These are phyloP conservation scores for Ophiocordyceps sinensis DNA, from an alignment of 2,329 filamentous ascomycete genomes.

Conservation along the genomic window DNA sequence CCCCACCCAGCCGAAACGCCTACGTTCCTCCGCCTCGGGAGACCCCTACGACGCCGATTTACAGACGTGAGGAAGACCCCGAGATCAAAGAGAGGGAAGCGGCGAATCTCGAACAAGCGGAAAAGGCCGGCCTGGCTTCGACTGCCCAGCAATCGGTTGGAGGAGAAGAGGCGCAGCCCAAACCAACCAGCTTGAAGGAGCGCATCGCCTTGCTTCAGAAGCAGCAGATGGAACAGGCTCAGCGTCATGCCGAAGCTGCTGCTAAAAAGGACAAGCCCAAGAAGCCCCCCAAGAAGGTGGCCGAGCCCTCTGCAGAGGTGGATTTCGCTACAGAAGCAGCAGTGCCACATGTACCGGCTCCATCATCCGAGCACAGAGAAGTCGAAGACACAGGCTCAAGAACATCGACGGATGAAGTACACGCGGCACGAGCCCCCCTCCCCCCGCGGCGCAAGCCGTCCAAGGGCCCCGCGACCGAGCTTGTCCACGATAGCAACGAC, in stretches of 20 bases:
- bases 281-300: constrained; percentile 53
- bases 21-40: constrained; percentile 70
- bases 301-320: constrained; percentile 26
- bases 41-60: constrained; percentile 56
- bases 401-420: constrained; percentile 33
- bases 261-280: constrained; percentile 83
- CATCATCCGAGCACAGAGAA: constrained; percentile 28
- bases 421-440: constrained; percentile 21
- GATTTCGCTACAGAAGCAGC: constrained; percentile 14
- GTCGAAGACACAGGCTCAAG: constrained; percentile 32
- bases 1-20: constrained; percentile 82
- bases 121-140: constrained; percentile 48
- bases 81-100: constrained; percentile 50
- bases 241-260: constrained; percentile 62
- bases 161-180: constrained; percentile 66
- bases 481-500: constrained; percentile 45
- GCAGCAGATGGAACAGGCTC: constrained; percentile 81
- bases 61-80: constrained; percentile 78
- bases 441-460: constrained; percentile 39
- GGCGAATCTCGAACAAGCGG: constrained; percentile 51
- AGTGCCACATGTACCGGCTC: constrained; percentile 13
- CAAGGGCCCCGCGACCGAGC: constrained; percentile 25
- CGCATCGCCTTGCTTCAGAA: constrained; percentile 87
- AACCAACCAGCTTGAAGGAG: constrained; percentile 87
- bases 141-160: constrained; percentile 27